Evolutionary conservation across 345 rosid genomes (phyloP).

Genomic region (Viola odorata): DNA sequence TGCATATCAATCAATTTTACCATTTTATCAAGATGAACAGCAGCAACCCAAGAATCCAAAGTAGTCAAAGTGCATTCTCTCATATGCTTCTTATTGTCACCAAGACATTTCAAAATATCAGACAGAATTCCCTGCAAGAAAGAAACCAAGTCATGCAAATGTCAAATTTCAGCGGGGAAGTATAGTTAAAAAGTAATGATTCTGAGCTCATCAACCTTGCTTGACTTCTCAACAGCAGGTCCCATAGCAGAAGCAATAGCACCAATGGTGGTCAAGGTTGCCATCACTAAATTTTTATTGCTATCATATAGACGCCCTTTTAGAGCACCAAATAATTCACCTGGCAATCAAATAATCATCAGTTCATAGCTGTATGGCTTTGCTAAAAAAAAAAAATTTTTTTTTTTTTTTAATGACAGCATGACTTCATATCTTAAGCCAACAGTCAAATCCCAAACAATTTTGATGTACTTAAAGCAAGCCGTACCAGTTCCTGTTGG

Average conservation of each 20-base stretch:
- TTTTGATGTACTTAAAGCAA: not conserved
- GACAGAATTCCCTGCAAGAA: conserved; percentile 75
- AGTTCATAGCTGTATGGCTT: not conserved
- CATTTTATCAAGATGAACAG: conserved; percentile 97
- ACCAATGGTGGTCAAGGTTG: conserved; percentile 74
- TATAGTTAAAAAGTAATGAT: not conserved
- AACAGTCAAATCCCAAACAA: not conserved
- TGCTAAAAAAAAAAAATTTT: no score
- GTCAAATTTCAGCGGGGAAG: not conserved
- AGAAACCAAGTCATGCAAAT: conserved; percentile 1
- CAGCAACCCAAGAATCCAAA: conserved; percentile 85
- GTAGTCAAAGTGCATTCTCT: conserved; percentile 84
- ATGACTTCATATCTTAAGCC: not conserved
- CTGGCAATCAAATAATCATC: conserved; percentile 29
- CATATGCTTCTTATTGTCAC: conserved; percentile 99
- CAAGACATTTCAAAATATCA: conserved; percentile 89
- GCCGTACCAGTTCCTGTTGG: conserved; percentile 90
- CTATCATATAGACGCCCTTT: conserved; percentile 88
- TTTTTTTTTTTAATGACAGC: no score
- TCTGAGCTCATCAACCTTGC: conserved; percentile 59
- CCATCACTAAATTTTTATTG: conserved; percentile 89
- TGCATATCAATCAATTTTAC: conserved; percentile 23
- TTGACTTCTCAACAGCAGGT: conserved; percentile 76
- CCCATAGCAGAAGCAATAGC: conserved; percentile 90
- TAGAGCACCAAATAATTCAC: conserved; percentile 90